phyloP scores from a whole-genome alignment of 805 yeast genomes.

The Teunomyces atbi region DNA sequence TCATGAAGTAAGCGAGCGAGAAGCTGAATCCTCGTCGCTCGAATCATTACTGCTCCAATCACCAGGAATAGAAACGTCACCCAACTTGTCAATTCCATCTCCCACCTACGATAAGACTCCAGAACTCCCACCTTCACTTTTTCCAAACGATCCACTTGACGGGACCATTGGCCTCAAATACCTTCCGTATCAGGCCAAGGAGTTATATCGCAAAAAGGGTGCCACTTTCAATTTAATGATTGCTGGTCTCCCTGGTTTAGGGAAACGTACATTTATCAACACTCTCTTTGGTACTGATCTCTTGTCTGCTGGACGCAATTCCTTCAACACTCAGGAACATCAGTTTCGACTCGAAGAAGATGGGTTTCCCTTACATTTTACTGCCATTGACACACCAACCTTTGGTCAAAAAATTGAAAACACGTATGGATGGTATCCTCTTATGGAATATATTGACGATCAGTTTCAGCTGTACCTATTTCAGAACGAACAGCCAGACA shows the following conservation, averaged over 20 bases:
- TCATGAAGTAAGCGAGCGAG: background rate
- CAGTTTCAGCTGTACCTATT: conserved; percentile 64
- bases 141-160: background rate
- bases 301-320: conserved; percentile 1
- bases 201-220: conserved; percentile 25
- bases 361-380: conserved; percentile 17
- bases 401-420: conserved; percentile 71
- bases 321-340: conserved; percentile 1
- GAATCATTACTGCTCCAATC: background rate
- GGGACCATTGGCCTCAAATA: conserved; percentile 18
- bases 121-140: background rate
- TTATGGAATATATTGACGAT: conserved; percentile 73
- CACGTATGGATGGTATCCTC: conserved; percentile 34
- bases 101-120: background rate
- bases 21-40: background rate
- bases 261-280: conserved; percentile 26
- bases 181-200: conserved; percentile 32
- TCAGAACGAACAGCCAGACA: conserved; percentile 59
- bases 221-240: conserved; percentile 37
- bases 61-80: background rate
- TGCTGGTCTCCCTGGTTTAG: conserved; percentile 30
- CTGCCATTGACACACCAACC: conserved; percentile 40
- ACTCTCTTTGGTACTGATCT: conserved; percentile 20
- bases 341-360: conserved; percentile 17
- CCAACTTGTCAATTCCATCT: background rate